phyloP scores from a whole-genome alignment of 2,329 filamentous ascomycete genomes.

The Aphanoascus verrucosus region DNA sequence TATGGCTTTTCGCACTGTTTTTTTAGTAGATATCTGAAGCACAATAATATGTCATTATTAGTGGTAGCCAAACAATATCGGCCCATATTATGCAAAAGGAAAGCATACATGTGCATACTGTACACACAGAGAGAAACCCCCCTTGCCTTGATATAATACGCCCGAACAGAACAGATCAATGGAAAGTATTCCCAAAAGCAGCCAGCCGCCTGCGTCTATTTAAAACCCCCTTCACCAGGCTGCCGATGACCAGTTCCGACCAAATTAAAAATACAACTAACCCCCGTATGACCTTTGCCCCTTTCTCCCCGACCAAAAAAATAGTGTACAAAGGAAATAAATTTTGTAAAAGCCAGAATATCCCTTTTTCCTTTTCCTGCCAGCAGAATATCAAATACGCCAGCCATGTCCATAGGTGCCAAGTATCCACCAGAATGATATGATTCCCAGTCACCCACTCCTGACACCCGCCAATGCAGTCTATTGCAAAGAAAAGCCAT shows the following conservation, averaged over 20 bases:
- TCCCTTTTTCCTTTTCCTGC: neutral
- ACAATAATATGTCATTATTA: too few relatives aligned
- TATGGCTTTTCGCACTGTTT: too few relatives aligned
- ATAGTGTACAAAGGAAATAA: neutral
- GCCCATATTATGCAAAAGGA: too few relatives aligned
- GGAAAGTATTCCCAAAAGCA: neutral
- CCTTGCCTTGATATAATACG: too few relatives aligned
- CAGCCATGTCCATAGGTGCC: neutral
- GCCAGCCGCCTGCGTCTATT: neutral
- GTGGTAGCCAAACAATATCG: too few relatives aligned
- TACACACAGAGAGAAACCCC: too few relatives aligned
- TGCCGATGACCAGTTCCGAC: neutral
- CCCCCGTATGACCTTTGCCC: neutral
- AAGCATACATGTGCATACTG: too few relatives aligned
- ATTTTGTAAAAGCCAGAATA: neutral
- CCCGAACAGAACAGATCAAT: too few relatives aligned
- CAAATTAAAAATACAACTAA: neutral
- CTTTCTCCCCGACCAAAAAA: neutral
- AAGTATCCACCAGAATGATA: constrained; percentile 1
- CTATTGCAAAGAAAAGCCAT: neutral
- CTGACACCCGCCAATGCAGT: constrained; percentile 3
- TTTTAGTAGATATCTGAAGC: too few relatives aligned
- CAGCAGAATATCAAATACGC: constrained; percentile 4
- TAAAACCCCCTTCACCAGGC: neutral
- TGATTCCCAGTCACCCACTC: constrained; percentile 2